Percentiles rank a stretch among this genome's conserved stretches.
Conservation (phyloP, 495 filamentous ascomycete species). For the Penicillium bialowiezense region DNA sequence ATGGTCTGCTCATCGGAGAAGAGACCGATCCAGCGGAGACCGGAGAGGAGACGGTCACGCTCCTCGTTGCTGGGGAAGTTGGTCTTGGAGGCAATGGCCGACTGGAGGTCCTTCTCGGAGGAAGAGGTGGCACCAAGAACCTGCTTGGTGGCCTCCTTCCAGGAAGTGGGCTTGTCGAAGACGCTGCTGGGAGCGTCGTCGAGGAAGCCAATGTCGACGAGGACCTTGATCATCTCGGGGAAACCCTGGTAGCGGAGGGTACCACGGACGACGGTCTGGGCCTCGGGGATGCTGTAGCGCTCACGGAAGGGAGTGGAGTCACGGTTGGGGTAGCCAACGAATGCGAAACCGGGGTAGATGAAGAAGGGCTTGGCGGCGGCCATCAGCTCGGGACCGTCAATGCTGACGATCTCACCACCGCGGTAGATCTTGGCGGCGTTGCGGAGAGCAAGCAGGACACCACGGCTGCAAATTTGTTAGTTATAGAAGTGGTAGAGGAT, state of each 20-base stretch:
- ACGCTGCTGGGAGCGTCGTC: constrained; percentile 58
- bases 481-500: neutral
- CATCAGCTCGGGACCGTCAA: constrained; percentile 72
- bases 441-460: constrained; percentile 79
- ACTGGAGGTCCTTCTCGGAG: constrained; percentile 62
- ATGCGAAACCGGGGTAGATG: constrained; percentile 85
- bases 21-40: constrained; percentile 81
- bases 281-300: constrained; percentile 87
- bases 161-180: constrained; percentile 61
- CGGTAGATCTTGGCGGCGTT: constrained; percentile 85
- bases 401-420: constrained; percentile 61
- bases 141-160: constrained; percentile 79
- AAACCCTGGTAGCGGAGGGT: constrained; percentile 85
- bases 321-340: constrained; percentile 92
- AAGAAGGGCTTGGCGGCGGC: constrained; percentile 82
- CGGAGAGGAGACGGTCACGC: constrained; percentile 70
- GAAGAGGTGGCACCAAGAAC: constrained; percentile 64
- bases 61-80: constrained; percentile 68
- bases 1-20: constrained; percentile 75
- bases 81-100: constrained; percentile 72
- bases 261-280: constrained; percentile 54
- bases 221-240: constrained; percentile 78
- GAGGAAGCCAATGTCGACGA: constrained; percentile 87
- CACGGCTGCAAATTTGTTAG: constrained; percentile 54
- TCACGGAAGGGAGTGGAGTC: constrained; percentile 84